These are phyloP conservation scores for Nemania abortiva DNA, from an alignment of 2,329 filamentous ascomycete genomes.

Conservation along the genomic window DNA sequence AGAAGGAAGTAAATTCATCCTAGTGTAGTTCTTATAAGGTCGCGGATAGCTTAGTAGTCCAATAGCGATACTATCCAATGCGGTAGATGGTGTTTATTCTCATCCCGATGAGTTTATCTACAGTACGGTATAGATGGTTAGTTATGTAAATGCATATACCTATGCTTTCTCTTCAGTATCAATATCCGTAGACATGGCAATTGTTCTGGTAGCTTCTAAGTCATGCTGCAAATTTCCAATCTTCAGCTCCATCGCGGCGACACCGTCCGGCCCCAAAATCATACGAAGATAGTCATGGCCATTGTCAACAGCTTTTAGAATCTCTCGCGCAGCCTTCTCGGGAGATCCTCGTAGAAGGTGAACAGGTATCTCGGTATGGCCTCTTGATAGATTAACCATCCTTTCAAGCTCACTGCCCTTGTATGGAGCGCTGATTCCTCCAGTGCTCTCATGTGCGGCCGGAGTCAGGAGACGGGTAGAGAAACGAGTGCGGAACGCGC, in stretches of 20 bases:
- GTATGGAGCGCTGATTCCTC: constrained; percentile 32
- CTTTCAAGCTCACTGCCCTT: constrained; percentile 32
- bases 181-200: constrained; percentile 30
- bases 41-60: too few relatives aligned
- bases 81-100: too few relatives aligned
- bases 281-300: constrained; percentile 42
- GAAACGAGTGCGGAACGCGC: constrained; percentile 38
- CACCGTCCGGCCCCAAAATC: constrained; percentile 37
- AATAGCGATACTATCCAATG: too few relatives aligned
- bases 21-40: too few relatives aligned
- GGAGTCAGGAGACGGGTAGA: constrained; percentile 22
- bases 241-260: constrained; percentile 32
- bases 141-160: not conserved
- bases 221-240: constrained; percentile 23
- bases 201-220: constrained; percentile 21
- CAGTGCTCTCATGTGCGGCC: constrained; percentile 25
- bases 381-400: constrained; percentile 27
- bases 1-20: too few relatives aligned
- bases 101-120: too few relatives aligned
- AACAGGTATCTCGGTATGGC: constrained; percentile 1
- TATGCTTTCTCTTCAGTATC: constrained; percentile 9
- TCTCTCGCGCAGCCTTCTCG: constrained; percentile 39
- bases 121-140: too few relatives aligned
- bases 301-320: constrained; percentile 35
- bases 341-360: constrained; percentile 31